Percentiles rank a stretch among this genome's conserved stretches.
phyloP scores from a whole-genome alignment of 768 basidiomycete species.

The Mycena belliarum region DNA sequence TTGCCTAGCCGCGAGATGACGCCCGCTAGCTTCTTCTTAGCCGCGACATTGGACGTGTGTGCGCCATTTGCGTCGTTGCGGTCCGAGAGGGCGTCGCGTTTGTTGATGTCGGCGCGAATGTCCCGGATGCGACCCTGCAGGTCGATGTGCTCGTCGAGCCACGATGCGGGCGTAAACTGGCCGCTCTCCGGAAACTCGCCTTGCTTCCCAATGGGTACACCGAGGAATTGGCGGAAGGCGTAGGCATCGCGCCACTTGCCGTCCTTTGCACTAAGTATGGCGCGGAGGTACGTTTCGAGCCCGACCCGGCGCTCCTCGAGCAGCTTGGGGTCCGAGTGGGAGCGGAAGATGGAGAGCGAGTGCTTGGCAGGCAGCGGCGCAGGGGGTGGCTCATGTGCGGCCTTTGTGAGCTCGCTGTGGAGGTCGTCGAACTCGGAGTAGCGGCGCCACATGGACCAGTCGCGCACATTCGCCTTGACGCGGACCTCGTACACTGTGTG shows the following conservation, averaged over 20 bases:
- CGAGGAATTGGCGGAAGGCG: constrained; percentile 85
- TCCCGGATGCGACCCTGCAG: constrained; percentile 76
- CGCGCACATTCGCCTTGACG: constrained; percentile 84
- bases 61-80: constrained; percentile 72
- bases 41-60: constrained; percentile 79
- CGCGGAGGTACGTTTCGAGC: constrained; percentile 83
- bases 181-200: constrained; percentile 28
- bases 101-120: constrained; percentile 83
- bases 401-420: constrained; percentile 71
- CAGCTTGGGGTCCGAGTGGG: constrained; percentile 56
- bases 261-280: constrained; percentile 81
- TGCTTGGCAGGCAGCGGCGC: constrained; percentile 84
- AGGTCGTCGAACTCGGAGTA: constrained; percentile 95
- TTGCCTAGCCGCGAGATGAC: constrained; percentile 71
- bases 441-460: constrained; percentile 92
- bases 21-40: constrained; percentile 82
- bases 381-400: constrained; percentile 82
- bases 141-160: constrained; percentile 88
- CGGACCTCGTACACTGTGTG: constrained; percentile 83
- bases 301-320: constrained; percentile 77
- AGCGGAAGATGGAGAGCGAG: constrained; percentile 64
- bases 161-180: constrained; percentile 76
- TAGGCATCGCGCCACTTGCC: constrained; percentile 78
- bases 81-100: constrained; percentile 82
- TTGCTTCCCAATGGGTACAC: constrained; percentile 70